These are phyloP conservation scores for Datisca glomerata DNA, from an alignment of 306 rosid genomes.

Conservation along the genomic window DNA sequence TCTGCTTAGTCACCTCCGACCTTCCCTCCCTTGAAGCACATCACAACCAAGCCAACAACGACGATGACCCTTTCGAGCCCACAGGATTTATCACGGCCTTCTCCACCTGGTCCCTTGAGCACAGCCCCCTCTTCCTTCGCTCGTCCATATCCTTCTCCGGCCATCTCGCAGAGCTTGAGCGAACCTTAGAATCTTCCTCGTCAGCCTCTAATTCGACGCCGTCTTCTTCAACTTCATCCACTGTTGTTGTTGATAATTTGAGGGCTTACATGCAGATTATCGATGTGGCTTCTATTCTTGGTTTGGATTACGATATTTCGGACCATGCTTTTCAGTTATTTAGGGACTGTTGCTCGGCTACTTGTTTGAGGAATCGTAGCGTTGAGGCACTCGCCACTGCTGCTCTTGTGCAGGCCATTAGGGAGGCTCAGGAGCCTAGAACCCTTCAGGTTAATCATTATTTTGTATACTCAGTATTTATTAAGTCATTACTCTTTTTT, in stretches of 20 bases:
- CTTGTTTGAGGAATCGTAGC: slow-evolving; percentile 90
- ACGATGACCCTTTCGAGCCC: slow-evolving; percentile 81
- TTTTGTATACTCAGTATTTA: not conserved
- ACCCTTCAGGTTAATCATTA: slow-evolving; percentile 64
- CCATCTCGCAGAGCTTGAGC: slow-evolving; percentile 92
- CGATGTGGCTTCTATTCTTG: slow-evolving; percentile 78
- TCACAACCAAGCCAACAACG: slow-evolving; percentile 16
- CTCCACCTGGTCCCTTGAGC: slow-evolving; percentile 92
- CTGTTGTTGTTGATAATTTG: slow-evolving; percentile 77
- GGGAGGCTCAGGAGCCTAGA: slow-evolving; percentile 94
- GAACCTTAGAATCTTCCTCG: slow-evolving; percentile 57
- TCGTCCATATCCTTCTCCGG: slow-evolving; percentile 81
- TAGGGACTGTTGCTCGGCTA: slow-evolving; percentile 95
- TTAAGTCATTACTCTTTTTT: too few relatives aligned
- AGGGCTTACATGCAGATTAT: slow-evolving; percentile 98
- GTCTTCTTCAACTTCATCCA: too few relatives aligned
- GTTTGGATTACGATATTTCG: slow-evolving; percentile 70
- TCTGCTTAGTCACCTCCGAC: slow-evolving; percentile 84
- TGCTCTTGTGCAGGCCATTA: slow-evolving; percentile 90
- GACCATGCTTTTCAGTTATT: slow-evolving; percentile 88
- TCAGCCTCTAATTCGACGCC: slow-evolving; percentile 39
- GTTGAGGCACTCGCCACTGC: slow-evolving; percentile 98
- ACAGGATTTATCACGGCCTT: slow-evolving; percentile 90
- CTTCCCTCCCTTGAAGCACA: slow-evolving; percentile 35
- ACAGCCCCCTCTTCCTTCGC: slow-evolving; percentile 67